Evolutionary conservation across 257 asterid species (phyloP), one percentile per base, ranked within the genome.

Genomic region (Ilex aquifolium): DNA sequence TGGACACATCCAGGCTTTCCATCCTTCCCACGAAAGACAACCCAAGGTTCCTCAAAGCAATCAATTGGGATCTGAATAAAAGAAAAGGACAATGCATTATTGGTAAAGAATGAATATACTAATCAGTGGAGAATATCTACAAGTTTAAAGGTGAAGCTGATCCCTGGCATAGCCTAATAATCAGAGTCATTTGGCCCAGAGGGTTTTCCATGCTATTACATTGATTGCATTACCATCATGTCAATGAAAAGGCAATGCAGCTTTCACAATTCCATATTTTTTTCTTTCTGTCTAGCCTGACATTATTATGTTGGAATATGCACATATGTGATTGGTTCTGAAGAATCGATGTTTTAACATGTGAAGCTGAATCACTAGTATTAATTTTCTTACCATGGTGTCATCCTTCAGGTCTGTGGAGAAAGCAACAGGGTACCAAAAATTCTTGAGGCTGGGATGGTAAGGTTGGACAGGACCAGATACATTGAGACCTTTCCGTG

Each of bases 21-120:
- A 74, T 86, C 95, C 73, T 86, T 87, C 32, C 95, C 98, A 0
- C 95, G 95, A 70, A 91, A 91, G 63, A 91, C 77, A 39, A 91
- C 98, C 98, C 98, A 91, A 15, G 95, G 96, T 57, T 91, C 87
- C 83, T 91, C 98, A 48, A 91, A 91, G 80, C 96, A 88, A 52
- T 91, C 95, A 32, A 91, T 70, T 7, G 98, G 98, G 44, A 88
- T 74, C 98, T 91, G 84, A 66, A 48, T 61, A 29, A 53, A 65
- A 59, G 3, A 56, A 62, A 10, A 36, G 42, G 21, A 49, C 48
- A 65, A 6, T 11, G 62, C 42, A 46, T 36, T 21, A 21, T 1
- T 36, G 42, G 42, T 4, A 36, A 36, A 46, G n/a, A 10, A 46
- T 7, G 10, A 46, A 46, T 14, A 6, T 14, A 46, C 52, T 12